phyloP scores from a whole-genome alignment of 1,284 basidiomycete species.

The Tranzscheliella williamsii region DNA sequence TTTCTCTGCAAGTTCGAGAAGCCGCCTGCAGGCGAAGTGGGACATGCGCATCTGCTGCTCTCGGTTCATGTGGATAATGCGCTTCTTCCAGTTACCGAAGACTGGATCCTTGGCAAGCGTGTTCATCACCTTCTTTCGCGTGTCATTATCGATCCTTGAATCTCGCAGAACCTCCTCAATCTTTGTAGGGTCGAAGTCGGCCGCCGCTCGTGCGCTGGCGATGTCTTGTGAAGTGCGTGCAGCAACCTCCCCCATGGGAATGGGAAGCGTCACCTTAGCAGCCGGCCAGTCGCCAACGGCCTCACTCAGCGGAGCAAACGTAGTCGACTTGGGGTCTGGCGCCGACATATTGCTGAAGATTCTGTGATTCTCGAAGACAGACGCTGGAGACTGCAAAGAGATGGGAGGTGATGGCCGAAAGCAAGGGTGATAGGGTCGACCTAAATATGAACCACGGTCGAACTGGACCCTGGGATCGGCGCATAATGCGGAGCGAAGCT shows the following conservation, averaged over 20 bases:
- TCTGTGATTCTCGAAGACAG: too few relatives aligned
- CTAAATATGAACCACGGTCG: too few relatives aligned
- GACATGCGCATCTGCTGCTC: constrained; percentile 53
- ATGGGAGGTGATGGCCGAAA: too few relatives aligned
- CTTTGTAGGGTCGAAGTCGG: constrained; percentile 40
- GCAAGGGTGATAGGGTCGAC: too few relatives aligned
- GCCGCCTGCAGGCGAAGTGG: constrained; percentile 48
- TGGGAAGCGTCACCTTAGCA: constrained; percentile 45
- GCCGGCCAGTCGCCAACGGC: constrained; percentile 16
- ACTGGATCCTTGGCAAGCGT: constrained; percentile 41
- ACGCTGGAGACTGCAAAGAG: too few relatives aligned
- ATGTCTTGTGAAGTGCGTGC: constrained; percentile 43
- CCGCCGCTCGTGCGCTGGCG: constrained; percentile 24
- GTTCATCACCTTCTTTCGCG: constrained; percentile 42
- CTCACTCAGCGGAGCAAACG: constrained; percentile 32
- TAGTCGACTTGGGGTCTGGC: constrained; percentile 30
- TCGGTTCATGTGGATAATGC: constrained; percentile 51
- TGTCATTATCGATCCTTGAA: constrained; percentile 45
- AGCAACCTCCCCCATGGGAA: constrained; percentile 48
- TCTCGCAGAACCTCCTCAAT: constrained; percentile 54
- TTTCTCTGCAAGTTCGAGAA: constrained; percentile 46
- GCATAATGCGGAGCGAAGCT: too few relatives aligned
- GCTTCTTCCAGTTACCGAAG: constrained; percentile 55
- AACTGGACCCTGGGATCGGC: too few relatives aligned
- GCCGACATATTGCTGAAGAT: constrained; percentile 25